These are phyloP conservation scores for Lecanosticta acicola DNA, from an alignment of 2,329 filamentous ascomycete species.

Conservation along the genomic window DNA sequence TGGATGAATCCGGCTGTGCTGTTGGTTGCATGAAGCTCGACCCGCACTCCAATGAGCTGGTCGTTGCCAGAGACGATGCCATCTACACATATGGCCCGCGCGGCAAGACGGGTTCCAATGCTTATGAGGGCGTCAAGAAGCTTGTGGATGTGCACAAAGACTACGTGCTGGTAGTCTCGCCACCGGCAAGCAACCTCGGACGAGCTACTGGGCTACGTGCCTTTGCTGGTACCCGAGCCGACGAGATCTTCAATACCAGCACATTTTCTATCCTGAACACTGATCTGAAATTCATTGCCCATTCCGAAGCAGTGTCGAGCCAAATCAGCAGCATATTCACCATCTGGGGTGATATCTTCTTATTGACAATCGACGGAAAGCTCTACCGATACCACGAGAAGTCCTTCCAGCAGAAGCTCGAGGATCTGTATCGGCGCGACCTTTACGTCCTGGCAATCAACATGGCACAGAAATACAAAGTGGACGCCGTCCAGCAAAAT, in stretches of 20 bases:
- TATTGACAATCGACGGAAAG: slow-evolving; percentile 89
- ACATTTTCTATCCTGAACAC: slow-evolving; percentile 90
- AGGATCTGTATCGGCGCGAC: slow-evolving; percentile 89
- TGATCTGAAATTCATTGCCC: slow-evolving; percentile 80
- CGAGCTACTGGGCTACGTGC: slow-evolving; percentile 61
- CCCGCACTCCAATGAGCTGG: slow-evolving; percentile 69
- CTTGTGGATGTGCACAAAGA: slow-evolving; percentile 72
- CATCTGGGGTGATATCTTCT: slow-evolving; percentile 86
- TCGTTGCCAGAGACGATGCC: slow-evolving; percentile 91
- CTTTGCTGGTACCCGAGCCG: slow-evolving; percentile 66
- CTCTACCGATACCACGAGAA: slow-evolving; percentile 88
- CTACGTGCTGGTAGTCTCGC: slow-evolving; percentile 82
- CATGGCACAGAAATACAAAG: slow-evolving; percentile 79
- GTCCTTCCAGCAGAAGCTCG: slow-evolving; percentile 79
- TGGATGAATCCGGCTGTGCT: slow-evolving; percentile 85
- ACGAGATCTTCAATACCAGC: slow-evolving; percentile 77
- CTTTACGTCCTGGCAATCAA: slow-evolving; percentile 89
- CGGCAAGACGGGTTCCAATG: slow-evolving; percentile 79
- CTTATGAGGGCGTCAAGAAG: slow-evolving; percentile 87
- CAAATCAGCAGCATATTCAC: slow-evolving; percentile 74
- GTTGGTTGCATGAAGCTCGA: slow-evolving; percentile 95
- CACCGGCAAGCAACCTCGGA: slow-evolving; percentile 56
- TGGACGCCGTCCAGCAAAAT: slow-evolving; percentile 77
- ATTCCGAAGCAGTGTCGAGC: slow-evolving; percentile 77
- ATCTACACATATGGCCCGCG: slow-evolving; percentile 88